phyloP scores from a whole-genome alignment of 441 rosid genomes.

The Aleurites moluccanus region DNA sequence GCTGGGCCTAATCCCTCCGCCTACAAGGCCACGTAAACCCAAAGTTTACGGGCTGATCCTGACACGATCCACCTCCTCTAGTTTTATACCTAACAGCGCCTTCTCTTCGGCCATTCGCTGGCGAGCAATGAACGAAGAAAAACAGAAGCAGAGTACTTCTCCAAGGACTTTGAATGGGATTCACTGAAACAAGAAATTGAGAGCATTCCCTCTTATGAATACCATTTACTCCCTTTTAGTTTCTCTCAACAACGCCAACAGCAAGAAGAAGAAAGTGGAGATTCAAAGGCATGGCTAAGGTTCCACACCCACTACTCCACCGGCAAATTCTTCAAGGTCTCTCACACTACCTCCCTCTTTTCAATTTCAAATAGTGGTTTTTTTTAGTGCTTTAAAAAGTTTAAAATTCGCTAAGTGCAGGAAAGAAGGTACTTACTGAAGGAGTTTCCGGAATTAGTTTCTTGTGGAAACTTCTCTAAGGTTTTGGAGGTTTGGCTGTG shows the following conservation, averaged over 20 bases:
- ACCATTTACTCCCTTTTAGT: conserved; percentile 52
- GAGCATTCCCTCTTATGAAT: conserved; percentile 48
- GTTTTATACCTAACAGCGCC: background rate
- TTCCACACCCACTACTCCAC: conserved; percentile 78
- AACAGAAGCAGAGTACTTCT: conserved; percentile 66
- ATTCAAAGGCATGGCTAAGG: conserved; percentile 62
- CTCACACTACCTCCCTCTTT: background rate
- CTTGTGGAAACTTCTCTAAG: conserved; percentile 45
- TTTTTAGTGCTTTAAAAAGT: background rate
- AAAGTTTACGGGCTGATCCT: too few species aligned
- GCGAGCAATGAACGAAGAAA: conserved; percentile 25
- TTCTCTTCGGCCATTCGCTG: background rate
- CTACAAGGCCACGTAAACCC: too few species aligned
- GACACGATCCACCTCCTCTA: too few species aligned
- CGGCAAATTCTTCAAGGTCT: conserved; percentile 91
- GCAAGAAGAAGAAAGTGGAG: conserved; percentile 10
- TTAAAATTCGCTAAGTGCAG: conserved; percentile 28
- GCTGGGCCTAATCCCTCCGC: too few species aligned
- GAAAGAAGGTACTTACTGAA: conserved; percentile 89
- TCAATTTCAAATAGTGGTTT: background rate
- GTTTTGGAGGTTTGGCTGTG: conserved; percentile 91
- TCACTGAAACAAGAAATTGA: conserved; percentile 51
- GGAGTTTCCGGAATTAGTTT: conserved; percentile 81
- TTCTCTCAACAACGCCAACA: too few species aligned
- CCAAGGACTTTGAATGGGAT: conserved; percentile 89